Evolutionary conservation across 257 asterid species (phyloP), one percentile per base, ranked within the genome.

Genomic region (Thymus quinquecostatus): DNA sequence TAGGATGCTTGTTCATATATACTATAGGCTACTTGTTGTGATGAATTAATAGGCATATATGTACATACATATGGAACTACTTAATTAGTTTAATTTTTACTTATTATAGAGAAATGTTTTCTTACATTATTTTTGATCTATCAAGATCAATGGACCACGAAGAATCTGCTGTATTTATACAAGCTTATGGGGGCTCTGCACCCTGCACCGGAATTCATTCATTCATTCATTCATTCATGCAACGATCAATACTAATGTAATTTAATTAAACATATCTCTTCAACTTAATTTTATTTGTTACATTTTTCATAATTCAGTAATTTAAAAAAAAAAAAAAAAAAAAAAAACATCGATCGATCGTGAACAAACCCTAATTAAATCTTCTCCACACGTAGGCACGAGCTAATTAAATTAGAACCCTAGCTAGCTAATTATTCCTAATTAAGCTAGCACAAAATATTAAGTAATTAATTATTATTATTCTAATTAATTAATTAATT

Each of bases 131-230:
- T 50, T 43, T 68, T 51, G 43, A 49, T 41, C 40, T 33, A 60
- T 60, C 38, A 2, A 8, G 59, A 68, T 40, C 59, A 64, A 55
- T 38, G 72, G 78, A 73, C 78, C 75, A 53, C 53, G 44, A 54
- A 61, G 44, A 54, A 61, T 51, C 74, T 60, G 75, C 58, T 43
- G 30, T 30, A 64, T 64, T 41, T 43, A 64, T 73, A 43, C 21
- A 34, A 29, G 34, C 21, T 28, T 43, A 66, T 33, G 36, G 50
- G 50, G 50, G 50, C 36, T 66, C 61, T 50, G 34, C 10, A 45
- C 43, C 43, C 43, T 57, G 62, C 67, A 49, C 14, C 2, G 12
- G 8, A 14, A 48, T 44, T 21, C 21, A 21, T 21, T 21, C 21
- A 8, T 44, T 21, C 21, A 21, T 21, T 21, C 21, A 8, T 62